Conservation (phyloP, 345 rosid genomes). For the Arabidopsis arenosa region DNA sequence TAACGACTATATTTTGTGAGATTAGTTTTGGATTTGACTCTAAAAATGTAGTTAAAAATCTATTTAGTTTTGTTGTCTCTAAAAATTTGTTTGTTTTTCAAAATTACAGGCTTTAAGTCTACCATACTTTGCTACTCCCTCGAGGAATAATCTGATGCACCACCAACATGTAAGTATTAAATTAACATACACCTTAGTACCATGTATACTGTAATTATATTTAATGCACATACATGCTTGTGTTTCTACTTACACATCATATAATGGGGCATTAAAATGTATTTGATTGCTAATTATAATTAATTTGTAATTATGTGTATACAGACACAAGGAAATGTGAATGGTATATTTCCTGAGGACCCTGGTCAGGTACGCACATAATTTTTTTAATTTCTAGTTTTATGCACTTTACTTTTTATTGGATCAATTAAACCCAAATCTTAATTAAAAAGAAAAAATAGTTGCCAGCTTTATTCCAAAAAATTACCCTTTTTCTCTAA, state of each 20-base stretch:
- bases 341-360: constrained; percentile 76
- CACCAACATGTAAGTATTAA: constrained; percentile 67
- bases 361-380: constrained; percentile 73
- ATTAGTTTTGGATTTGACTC: not conserved
- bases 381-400: not conserved
- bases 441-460: constrained; percentile 1
- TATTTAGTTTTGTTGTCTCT: not conserved
- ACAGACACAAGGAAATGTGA: constrained; percentile 70
- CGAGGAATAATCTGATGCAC: constrained; percentile 53
- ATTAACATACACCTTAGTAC: not conserved
- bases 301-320: not conserved
- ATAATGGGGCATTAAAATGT: not conserved
- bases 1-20: not conserved
- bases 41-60: not conserved
- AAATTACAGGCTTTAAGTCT: constrained; percentile 77
- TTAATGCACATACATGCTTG: not conserved
- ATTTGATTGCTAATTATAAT: not conserved
- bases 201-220: not conserved
- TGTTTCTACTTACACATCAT: constrained; percentile 10
- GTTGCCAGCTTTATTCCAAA: constrained; percentile 34
- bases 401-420: constrained; percentile 31
- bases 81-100: not conserved
- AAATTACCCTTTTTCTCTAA: constrained; percentile 15
- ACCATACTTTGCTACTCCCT: constrained; percentile 74
- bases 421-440: constrained; percentile 44